These are phyloP conservation scores for Lodderomyces elongisporus DNA, from an alignment of 1,139 yeast genomes.

Conservation along the genomic window DNA sequence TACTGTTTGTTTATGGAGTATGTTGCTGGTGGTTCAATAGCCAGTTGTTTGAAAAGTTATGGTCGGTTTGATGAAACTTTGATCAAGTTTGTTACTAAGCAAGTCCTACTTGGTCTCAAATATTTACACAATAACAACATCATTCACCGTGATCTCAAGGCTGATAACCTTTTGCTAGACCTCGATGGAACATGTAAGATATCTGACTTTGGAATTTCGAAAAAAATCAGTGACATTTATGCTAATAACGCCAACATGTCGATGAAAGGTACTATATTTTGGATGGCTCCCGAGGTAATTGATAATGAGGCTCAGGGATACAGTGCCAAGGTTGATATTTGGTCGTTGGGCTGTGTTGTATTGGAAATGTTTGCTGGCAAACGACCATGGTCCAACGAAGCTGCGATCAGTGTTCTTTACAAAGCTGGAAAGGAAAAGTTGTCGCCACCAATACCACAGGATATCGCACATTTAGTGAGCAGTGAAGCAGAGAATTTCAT, in stretches of 20 bases:
- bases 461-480: conserved; percentile 54
- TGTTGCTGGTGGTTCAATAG: conserved; percentile 97
- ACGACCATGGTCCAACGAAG: conserved; percentile 79
- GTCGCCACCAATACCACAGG: conserved; percentile 95
- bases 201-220: conserved; percentile 95
- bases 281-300: conserved; percentile 99
- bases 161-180: conserved; percentile 86
- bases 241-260: conserved; percentile 88
- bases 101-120: conserved; percentile 76
- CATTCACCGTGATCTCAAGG: conserved; percentile 91
- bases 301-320: conserved; percentile 85
- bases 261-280: conserved; percentile 96
- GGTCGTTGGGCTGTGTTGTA: conserved; percentile 95
- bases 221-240: conserved; percentile 70
- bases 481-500: conserved; percentile 65
- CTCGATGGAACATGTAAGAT: conserved; percentile 93
- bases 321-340: conserved; percentile 90
- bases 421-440: conserved; percentile 68
- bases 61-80: conserved; percentile 82
- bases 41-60: conserved; percentile 74
- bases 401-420: conserved; percentile 73
- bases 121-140: conserved; percentile 86
- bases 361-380: conserved; percentile 90
- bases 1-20: conserved; percentile 89
- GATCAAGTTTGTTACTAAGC: conserved; percentile 69